Base-by-base conservation (phyloP, 1,139 yeast species). In the Blastobotrys persicus region DNA sequence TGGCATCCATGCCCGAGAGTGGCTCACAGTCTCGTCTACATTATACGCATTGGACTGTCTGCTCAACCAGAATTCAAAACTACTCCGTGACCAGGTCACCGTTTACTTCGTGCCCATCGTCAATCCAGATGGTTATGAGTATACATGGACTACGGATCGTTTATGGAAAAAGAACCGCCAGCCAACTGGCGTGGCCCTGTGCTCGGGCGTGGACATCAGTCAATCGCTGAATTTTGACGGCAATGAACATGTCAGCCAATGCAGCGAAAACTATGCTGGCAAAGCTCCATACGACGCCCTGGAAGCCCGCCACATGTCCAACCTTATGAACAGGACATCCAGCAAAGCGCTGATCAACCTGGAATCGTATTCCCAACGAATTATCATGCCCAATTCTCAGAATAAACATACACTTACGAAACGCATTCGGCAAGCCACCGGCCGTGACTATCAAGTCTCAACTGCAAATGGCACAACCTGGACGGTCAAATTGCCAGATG, bases 141-240 rank as follows among this genome's bases (percentile, higher is more conserved):
- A 85, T 64, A 76, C 95, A 1, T 89, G 96, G 96, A 75, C 73
- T 3, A 64, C 71, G 33, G 96, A 89, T 64, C 72, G 97, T 49
- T 72, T 89, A 54, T 89, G 97, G 97, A 74, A 95, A 44, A 89
- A 89, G 65, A 89, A 88, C 67, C 77, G 96, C 54, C 96, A 89
- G 67, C 78, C 79, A 47, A 85, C 95, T 0, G 76, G 73, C 34
- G 68, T 79, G 46, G 81, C 87, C 3, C 68, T 75, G 41, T 89
- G 97, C 66, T 72, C 76, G 46, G 97, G 97, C 5, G 78, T 88
- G 43, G 96, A 89, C 64, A 81, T 89, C 51, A 96, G 88, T 65
- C 95, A 86, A 61, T 84, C 95, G 1, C 88, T 83, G 67, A 18
- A 37, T 28, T 37, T 18, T 14, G 41, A 37, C 41, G 20, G 12